Evolutionary conservation across 192 early-diverging fungal species (phyloP), one percentile per base, ranked within the genome.

Genomic region (Coemansia sp.): DNA sequence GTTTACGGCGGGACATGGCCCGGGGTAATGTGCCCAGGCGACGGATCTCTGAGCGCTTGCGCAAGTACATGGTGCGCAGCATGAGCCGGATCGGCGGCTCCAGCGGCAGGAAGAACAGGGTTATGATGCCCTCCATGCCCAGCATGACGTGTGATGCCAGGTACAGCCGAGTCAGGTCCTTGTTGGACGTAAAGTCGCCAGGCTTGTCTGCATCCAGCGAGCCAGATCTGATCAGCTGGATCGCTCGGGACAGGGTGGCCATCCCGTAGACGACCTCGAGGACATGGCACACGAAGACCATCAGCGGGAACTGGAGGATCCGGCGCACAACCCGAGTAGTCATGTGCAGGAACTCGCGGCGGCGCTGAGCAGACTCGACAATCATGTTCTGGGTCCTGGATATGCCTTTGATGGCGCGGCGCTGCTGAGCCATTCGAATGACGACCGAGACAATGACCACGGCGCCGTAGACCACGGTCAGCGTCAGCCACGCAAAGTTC

Each of bases 11-110:
- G 2, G 43, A 44, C 17, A 10, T 20, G 7, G 50, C 8, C 21
- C 53, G 44, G 5, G 42, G 32, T 14, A 47, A 25, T 1, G 66
- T 68, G 29, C 58, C 44, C 23, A 60, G 45, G 20, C 58, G 51
- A 7, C 45, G 47, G 27, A 67, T 18, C 31, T 51, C 57, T 0
- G 47, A 51, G 31, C 51, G 60, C 22, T 51, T 44, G 7, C 54
- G 66, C 41, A 48, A 22, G 47, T 68, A 68, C 54, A 57, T 51
- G 11, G 34, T 52, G 16, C 54, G 48, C 26, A 68, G 54, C 66
- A 68, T 68, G 14, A 61, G 50, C 16, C 66, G 38, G 31, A 71
- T 71, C 5, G 67, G 67, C 31, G 67, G 67, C 38, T 71, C 67
- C 12, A 71, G 46, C 6, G 67, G 67, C 38, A 71, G 44, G 10